Evolutionary conservation across 768 basidiomycete species (phyloP).

Genomic region (Phaffia australis): DNA sequence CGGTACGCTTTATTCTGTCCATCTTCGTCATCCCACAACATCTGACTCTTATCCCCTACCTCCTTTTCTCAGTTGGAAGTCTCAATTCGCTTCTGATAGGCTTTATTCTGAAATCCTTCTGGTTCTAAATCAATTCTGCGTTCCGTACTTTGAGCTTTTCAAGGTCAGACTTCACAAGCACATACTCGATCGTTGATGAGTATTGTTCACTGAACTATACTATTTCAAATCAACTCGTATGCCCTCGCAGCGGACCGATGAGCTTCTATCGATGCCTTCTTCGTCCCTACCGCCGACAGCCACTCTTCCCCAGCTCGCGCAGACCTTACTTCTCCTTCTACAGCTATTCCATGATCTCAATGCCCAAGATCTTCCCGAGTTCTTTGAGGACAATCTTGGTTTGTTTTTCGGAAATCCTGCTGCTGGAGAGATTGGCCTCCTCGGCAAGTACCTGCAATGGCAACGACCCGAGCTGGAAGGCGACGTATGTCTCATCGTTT

Average conservation of each 20-base stretch:
- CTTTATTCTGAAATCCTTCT: constrained; percentile 86
- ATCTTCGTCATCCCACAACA: too few relatives aligned
- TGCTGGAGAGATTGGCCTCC: constrained; percentile 48
- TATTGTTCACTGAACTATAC: neutral
- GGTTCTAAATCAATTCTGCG: constrained; percentile 70
- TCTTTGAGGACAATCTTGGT: constrained; percentile 75
- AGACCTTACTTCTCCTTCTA: constrained; percentile 63
- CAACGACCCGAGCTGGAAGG: constrained; percentile 56
- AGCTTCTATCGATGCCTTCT: constrained; percentile 38
- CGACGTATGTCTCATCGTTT: constrained; percentile 48
- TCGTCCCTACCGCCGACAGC: constrained; percentile 38
- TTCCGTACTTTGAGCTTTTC: constrained; percentile 75
- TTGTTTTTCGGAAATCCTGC: constrained; percentile 59
- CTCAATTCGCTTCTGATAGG: constrained; percentile 72
- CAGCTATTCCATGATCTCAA: constrained; percentile 90
- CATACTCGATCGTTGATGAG: neutral
- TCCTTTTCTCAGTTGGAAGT: constrained; percentile 58
- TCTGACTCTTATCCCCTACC: neutral
- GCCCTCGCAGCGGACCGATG: constrained; percentile 38
- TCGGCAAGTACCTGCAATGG: constrained; percentile 73
- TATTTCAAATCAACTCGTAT: neutral
- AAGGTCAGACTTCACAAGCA: constrained; percentile 41
- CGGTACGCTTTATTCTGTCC: constrained; percentile 28
- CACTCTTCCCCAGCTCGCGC: constrained; percentile 45
- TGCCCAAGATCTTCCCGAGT: constrained; percentile 87